Evolutionary conservation across 2,329 filamentous ascomycete species (phyloP).

Genomic region (Ophiostoma populinum): DNA sequence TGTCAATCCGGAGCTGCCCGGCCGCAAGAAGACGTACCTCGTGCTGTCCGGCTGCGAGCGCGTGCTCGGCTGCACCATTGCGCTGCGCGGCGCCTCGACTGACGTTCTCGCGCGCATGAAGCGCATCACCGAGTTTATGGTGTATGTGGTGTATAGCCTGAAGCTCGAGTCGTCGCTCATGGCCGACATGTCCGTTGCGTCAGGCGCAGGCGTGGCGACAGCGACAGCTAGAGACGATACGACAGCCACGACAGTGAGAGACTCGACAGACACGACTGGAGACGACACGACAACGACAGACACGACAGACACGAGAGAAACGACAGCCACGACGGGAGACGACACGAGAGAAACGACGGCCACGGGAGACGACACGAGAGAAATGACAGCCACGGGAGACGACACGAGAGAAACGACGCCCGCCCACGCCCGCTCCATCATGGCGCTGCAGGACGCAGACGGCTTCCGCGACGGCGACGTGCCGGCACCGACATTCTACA

Average conservation of each 20-base stretch:
- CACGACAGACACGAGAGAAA: neutral
- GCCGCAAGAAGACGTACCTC: conserved; percentile 84
- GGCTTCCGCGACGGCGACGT: conserved; percentile 47
- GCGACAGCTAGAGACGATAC: neutral
- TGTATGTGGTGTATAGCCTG: conserved; percentile 95
- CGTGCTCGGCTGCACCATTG: conserved; percentile 87
- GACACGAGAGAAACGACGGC: too few species aligned
- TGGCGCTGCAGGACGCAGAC: conserved; percentile 24
- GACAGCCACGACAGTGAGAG: neutral
- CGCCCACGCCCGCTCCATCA: conserved; percentile 5
- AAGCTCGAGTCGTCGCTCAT: conserved; percentile 91
- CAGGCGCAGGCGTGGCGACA: too few species aligned
- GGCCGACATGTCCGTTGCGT: too few species aligned
- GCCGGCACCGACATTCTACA: conserved; percentile 81
- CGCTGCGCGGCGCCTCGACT: conserved; percentile 64
- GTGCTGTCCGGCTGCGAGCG: conserved; percentile 82
- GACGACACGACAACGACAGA: too few species aligned
- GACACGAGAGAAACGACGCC: conserved; percentile 1
- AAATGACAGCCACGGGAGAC: too few species aligned
- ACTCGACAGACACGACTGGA: too few species aligned
- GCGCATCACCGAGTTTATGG: conserved; percentile 93
- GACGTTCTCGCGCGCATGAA: conserved; percentile 64
- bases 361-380: too few species aligned
- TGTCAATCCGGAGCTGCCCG: conserved; percentile 56
- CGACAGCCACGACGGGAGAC: neutral